Base-by-base conservation (phyloP, 148 eudicot genomes). In the Dysphania ambrosioides region DNA sequence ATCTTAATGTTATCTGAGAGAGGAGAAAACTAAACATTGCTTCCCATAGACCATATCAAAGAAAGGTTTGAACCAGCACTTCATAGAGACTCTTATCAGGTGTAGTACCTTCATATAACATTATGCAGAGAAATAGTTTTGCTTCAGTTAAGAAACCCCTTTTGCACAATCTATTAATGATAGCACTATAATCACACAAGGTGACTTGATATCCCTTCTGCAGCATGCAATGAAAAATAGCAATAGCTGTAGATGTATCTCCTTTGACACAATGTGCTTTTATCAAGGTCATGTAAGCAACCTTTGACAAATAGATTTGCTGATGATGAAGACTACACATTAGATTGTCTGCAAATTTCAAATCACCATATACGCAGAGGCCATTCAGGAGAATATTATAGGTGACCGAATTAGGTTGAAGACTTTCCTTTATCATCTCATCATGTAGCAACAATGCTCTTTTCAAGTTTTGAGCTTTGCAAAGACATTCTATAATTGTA, bases 241-340 rank as follows among this genome's bases (percentile, higher is more conserved):
- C 69, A 77, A 82, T 68, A 73, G 91, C 91, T 74, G 77, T 81
- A 57, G 41, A 70, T 27, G 74, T 81, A 84, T 87, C 84, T 36
- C 98, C 97, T 85, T 86, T 93, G 53, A 83, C 91, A 82, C 91
- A 93, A 85, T 91, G 91, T 51, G 97, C 98, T 86, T 89, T 91
- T 38, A 93, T 87, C 21, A 93, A 75, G 19, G 87, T 86, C 2
- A 78, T 87, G 74, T 91, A 93, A 60, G 90, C 88, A 81, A 73
- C 73, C 86, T 93, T 91, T 66, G 87, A 70, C 83, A 93, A 79
- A 62, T 29, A 61, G 49, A 87, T 47, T 35, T 87, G 78, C 79
- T 82, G 85, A 66, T 73, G 74, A 31, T 70, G 82, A 71, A 93
- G 89, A 79, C 6, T 81, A 29, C 70, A 72, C 77, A 91, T 64